Base-by-base conservation (phyloP, 2,329 filamentous ascomycete genomes). In the Colletotrichum sp. region DNA sequence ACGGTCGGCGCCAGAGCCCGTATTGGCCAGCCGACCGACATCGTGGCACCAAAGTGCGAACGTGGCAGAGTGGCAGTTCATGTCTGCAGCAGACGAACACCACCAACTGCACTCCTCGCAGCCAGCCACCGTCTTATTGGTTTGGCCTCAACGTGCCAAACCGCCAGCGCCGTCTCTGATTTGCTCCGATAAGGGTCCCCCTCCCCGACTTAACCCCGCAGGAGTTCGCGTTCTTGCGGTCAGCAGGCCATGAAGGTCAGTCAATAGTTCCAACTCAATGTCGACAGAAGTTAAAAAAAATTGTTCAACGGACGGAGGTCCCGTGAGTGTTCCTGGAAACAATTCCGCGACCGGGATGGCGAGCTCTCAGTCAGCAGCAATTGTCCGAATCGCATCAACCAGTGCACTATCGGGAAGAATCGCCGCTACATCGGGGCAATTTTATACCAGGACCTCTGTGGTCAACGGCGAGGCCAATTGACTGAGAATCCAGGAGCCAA, bases 71-170 rank as follows among this genome's bases (percentile, higher is more conserved):
- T 70, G 71, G 43, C 68, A 58, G 55, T 47, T 59, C 59, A 33
- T 61, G 34, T 54, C 57, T 69, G 65, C 61, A 73, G 57, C 27
- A 38, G 27, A 62, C 57, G 61, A 66, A 59, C 51, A 72, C 64
- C 47, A 59, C 55, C 27, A 58, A 24, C 58, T 29, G 31, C 66
- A 59, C 51, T 66, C 47, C 36, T 68, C n/a, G 31, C 47, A 57
- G 34, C 67, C 67, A 66, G 66, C 59, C 70, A 18, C 61, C 43
- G 29, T 65, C 33, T 54, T n/a, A 70, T 73, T 66, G 67, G 61
- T 21, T 61, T 62, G 67, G 71, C 24, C 71, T 55, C 27, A 55
- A 38, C 12, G n/a, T 24, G 21, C 29, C 59, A 73, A 54, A 66
- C 33, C n/a, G 21, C 43, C 43, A 5, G 16, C 31, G 51, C 27